Base-by-base conservation (phyloP, 129 eudicot species). In the Centrapalus pauciflorus region DNA sequence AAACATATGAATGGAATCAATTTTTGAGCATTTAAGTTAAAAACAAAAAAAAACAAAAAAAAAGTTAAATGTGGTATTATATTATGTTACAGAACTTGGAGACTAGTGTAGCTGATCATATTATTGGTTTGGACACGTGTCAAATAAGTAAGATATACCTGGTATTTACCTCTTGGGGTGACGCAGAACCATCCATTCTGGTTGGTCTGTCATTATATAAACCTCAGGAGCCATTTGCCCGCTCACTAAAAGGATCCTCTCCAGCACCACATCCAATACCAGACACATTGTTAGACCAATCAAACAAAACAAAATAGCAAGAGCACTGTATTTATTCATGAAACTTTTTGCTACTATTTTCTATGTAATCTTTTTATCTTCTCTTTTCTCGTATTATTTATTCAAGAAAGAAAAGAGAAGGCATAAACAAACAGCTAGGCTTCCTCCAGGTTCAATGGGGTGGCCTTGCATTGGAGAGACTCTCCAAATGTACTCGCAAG, bases 401-500 rank as follows among this genome's bases (percentile, higher is more conserved):
- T 52, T 65, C 14, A 83, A 45, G 51, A 51, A n/a, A n/a, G n/a
- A n/a, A n/a, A n/a, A n/a, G n/a, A n/a, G n/a, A n/a, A n/a, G n/a
- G n/a, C n/a, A n/a, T n/a, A n/a, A n/a, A n/a, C n/a, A n/a, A n/a
- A 25, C 74, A 4, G 56, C 71, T 6, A 72, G 67, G 70, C 88
- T 83, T 27, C 88, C 88, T 61, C 88, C 88, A 1, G 88, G 88
- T 12, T 75, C 88, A 71, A 79, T 83, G 60, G 88, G 88, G 58
- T 83, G 84, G 88, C 88, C 88, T n/a, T 83, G 76, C 51, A 79
- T 83, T 9, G 88, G 88, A 12, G 82, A 83, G 43, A 83, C 88
- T 30, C 82, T 83, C 63, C 88, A 83, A 63, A 82, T 83, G 48
- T 83, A 83, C 71, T 83, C 88, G n/a, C 84, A 83, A 76, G 84